Conservation (phyloP, 139 green algal genomes). For the Picochlorum sp. region DNA sequence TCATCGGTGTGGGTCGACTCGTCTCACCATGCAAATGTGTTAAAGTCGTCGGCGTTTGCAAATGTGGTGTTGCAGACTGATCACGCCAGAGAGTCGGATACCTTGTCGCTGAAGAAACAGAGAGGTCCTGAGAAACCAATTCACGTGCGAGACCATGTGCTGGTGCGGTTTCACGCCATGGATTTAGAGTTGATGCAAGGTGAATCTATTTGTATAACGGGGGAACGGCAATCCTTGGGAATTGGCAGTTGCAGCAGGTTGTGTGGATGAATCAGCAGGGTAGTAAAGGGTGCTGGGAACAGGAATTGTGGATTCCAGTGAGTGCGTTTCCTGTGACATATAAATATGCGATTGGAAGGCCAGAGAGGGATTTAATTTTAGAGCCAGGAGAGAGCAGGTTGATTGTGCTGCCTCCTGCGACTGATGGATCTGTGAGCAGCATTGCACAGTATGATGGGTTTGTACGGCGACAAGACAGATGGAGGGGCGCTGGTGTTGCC, state of each 20-base stretch:
- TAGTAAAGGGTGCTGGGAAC: constrained; percentile 24
- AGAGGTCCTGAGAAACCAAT: too few relatives aligned
- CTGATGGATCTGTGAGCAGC: constrained; percentile 34
- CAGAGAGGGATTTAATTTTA: constrained; percentile 8
- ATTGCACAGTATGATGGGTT: constrained; percentile 58
- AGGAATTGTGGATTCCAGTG: constrained; percentile 50
- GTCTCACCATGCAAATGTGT: constrained; percentile 27
- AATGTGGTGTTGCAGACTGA: constrained; percentile 38
- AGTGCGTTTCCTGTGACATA: constrained; percentile 71
- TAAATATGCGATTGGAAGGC: constrained; percentile 55
- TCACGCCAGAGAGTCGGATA: neutral
- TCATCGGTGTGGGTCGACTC: too few relatives aligned
- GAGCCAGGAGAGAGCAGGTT: constrained; percentile 34
- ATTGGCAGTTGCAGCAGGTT: constrained; percentile 65
- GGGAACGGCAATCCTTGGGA: constrained; percentile 58
- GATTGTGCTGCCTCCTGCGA: constrained; percentile 5
- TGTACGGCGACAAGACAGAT: constrained; percentile 50
- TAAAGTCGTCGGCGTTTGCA: constrained; percentile 49
- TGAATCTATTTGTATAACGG: constrained; percentile 52
- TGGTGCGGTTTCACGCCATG: constrained; percentile 43
- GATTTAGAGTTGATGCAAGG: constrained; percentile 30
- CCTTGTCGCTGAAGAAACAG: neutral
- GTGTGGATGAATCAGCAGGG: constrained; percentile 32
- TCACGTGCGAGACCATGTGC: neutral
- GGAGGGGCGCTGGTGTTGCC: constrained; percentile 80